Evolutionary conservation across 2,329 filamentous ascomycete genomes (phyloP).

Genomic region (Monosporascus sp.): DNA sequence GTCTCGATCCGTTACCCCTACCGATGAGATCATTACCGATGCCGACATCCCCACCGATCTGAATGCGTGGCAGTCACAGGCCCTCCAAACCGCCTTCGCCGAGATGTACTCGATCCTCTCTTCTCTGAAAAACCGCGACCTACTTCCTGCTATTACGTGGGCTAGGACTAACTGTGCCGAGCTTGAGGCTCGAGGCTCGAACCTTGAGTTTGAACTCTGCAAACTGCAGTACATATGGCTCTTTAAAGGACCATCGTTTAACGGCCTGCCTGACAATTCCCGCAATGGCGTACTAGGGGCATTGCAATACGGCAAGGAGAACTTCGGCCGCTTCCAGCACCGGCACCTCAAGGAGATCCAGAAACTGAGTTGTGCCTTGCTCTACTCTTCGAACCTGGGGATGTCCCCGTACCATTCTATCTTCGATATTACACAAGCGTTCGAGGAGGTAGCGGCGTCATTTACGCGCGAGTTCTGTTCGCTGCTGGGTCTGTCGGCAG

Average conservation of each 20-base stretch:
- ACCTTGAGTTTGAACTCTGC: constrained; percentile 90
- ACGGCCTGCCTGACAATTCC: constrained; percentile 46
- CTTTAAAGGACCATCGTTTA: constrained; percentile 58
- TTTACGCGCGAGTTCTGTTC: constrained; percentile 96
- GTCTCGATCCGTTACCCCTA: constrained; percentile 7
- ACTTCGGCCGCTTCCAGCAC: constrained; percentile 69
- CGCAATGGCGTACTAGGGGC: constrained; percentile 58
- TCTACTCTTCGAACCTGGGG: constrained; percentile 68
- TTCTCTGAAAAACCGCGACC: constrained; percentile 67
- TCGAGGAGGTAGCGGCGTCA: constrained; percentile 76
- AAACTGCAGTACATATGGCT: constrained; percentile 87
- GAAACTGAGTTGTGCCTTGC: constrained; percentile 73
- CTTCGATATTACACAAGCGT: constrained; percentile 71
- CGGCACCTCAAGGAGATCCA: constrained; percentile 76
- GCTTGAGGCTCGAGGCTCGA: constrained; percentile 78
- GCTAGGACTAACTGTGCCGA: constrained; percentile 63
- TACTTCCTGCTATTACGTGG: constrained; percentile 83
- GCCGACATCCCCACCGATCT: constrained; percentile 39
- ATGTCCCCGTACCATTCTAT: constrained; percentile 73
- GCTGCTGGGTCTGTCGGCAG: constrained; percentile 79
- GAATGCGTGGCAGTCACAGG: constrained; percentile 54
- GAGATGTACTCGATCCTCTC: constrained; percentile 89
- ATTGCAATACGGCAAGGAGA: constrained; percentile 66
- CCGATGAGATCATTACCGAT: constrained; percentile 23
- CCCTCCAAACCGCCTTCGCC: constrained; percentile 74